Evolutionary conservation across 441 rosid species (phyloP).

Genomic region (Isatis lusitanica): DNA sequence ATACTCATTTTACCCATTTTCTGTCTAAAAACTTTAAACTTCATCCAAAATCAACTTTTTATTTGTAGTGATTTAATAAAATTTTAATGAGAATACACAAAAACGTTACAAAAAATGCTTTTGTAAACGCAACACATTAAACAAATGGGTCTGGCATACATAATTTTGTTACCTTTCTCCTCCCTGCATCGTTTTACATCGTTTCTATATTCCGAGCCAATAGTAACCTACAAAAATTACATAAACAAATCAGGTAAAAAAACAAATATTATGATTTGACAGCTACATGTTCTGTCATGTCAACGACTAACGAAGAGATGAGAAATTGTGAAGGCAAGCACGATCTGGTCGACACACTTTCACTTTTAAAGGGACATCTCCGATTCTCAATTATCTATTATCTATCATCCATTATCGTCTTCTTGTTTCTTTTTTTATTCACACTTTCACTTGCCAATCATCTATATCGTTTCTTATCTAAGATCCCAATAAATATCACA

Average conservation of each 20-base stretch:
- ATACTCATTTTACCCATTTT: too few species aligned
- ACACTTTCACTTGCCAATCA: neutral
- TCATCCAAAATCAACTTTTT: too few species aligned
- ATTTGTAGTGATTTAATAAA: too few species aligned
- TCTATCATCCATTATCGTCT: neutral
- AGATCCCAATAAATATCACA: neutral
- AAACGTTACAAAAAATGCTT: too few species aligned
- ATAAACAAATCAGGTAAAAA: neutral
- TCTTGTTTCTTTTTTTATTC: neutral
- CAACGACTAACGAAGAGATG: constrained; percentile 26
- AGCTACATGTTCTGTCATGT: constrained; percentile 25
- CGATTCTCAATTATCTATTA: neutral
- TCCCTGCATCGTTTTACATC: too few species aligned
- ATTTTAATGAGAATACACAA: too few species aligned
- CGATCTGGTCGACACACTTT: constrained; percentile 30
- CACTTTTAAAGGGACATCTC: constrained; percentile 4
- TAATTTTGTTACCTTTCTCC: too few species aligned
- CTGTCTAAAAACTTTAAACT: too few species aligned
- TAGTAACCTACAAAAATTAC: too few species aligned
- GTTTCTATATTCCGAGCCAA: too few species aligned
- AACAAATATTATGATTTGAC: constrained; percentile 1
- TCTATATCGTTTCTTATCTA: neutral
- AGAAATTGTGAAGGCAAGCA: constrained; percentile 30
- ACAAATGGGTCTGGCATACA: too few species aligned
- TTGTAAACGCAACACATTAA: too few species aligned